These are phyloP conservation scores for Endotrypanum monterogeii DNA, from an alignment of 208 protist genomes.

Conservation along the genomic window DNA sequence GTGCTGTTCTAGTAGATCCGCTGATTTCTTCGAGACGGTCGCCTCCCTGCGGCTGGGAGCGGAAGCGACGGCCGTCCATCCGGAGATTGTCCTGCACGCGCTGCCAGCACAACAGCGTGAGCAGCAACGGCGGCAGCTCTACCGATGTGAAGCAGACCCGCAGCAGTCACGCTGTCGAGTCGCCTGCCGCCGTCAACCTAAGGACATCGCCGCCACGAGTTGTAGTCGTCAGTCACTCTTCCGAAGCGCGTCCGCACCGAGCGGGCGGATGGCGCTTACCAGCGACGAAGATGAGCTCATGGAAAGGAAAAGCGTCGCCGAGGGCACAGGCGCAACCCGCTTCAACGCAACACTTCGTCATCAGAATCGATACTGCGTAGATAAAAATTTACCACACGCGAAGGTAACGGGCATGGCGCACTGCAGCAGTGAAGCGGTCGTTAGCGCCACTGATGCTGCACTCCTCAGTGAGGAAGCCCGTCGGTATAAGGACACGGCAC, in stretches of 20 bases:
- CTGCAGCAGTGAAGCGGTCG: conserved; percentile 15
- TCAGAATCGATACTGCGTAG: background rate
- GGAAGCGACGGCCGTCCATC: conserved; percentile 56
- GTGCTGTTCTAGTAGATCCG: conserved; percentile 68
- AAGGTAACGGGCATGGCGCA: background rate
- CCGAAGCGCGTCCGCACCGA: conserved; percentile 31
- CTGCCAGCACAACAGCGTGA: conserved; percentile 32
- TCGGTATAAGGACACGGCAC: conserved; percentile 46
- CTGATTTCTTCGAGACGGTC: conserved; percentile 76
- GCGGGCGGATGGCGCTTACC: background rate
- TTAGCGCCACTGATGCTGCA: background rate
- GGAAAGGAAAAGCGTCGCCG: background rate
- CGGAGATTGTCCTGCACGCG: conserved; percentile 33
- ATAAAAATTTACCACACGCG: background rate
- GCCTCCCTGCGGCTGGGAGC: conserved; percentile 67
- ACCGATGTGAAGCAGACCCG: background rate
- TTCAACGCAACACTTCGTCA: background rate
- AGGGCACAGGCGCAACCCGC: background rate
- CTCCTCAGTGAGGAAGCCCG: conserved; percentile 26
- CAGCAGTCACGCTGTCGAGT: background rate
- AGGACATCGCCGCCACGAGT: background rate
- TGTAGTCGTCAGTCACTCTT: conserved; percentile 1
- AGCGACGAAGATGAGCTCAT: background rate
- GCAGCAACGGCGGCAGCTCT: conserved; percentile 11
- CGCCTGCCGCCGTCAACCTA: background rate